These are phyloP conservation scores for Rhododendron molle DNA, from an alignment of 148 eudicot genomes.

Conservation along the genomic window DNA sequence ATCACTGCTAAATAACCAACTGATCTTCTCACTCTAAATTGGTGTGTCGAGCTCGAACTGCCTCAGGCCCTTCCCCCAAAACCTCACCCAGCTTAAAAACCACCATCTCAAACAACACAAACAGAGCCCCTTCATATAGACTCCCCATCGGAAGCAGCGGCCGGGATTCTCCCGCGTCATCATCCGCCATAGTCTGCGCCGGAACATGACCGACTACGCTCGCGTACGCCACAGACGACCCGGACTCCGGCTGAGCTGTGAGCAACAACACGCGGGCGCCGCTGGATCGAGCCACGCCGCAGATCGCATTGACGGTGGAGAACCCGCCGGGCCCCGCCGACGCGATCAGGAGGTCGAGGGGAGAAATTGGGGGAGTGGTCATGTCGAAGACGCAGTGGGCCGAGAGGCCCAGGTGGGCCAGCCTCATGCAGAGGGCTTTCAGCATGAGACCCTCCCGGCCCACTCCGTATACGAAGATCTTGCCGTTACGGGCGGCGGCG, in stretches of 20 bases:
- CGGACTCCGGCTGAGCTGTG: slow-evolving; percentile 64
- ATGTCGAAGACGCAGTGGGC: slow-evolving; percentile 87
- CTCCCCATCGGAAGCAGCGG: slow-evolving; percentile 93
- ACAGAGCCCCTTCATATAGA: slow-evolving; percentile 76
- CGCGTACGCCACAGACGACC: slow-evolving; percentile 44
- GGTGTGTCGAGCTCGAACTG: slow-evolving; percentile 66
- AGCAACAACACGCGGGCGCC: slow-evolving; percentile 65
- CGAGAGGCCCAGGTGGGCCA: slow-evolving; percentile 66
- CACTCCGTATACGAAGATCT: slow-evolving; percentile 77
- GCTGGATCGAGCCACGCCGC: slow-evolving; percentile 51
- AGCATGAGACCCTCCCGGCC: slow-evolving; percentile 95
- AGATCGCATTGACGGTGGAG: slow-evolving; percentile 80
- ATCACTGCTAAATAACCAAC: neutral
- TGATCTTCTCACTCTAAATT: slow-evolving; percentile 23
- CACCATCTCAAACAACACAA: slow-evolving; percentile 92
- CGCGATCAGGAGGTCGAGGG: slow-evolving; percentile 69
- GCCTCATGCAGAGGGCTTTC: slow-evolving; percentile 76
- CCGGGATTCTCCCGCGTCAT: slow-evolving; percentile 29
- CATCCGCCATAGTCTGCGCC: slow-evolving; percentile 93
- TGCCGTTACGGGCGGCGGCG: slow-evolving; percentile 35
- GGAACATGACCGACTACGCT: slow-evolving; percentile 61
- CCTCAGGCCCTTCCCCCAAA: slow-evolving; percentile 52
- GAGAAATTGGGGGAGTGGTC: slow-evolving; percentile 80
- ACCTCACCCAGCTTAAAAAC: slow-evolving; percentile 58
- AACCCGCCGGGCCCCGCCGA: slow-evolving; percentile 92